Evolutionary conservation across 192 early-diverging fungal genomes (phyloP).

Genomic region (Diversispora epigaea): DNA sequence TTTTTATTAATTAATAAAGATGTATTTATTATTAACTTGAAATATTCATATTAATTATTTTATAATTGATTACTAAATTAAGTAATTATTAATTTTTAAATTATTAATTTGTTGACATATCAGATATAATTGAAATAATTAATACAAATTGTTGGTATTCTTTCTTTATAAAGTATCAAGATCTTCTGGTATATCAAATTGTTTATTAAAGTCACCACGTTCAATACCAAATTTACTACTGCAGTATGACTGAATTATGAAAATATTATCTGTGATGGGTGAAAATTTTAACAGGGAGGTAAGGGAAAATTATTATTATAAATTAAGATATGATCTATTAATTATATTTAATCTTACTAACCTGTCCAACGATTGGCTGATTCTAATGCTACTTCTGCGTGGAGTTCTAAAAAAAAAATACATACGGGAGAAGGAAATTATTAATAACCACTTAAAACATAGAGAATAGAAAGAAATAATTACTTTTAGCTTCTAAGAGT

Average conservation of each 20-base stretch:
- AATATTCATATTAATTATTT: neutral
- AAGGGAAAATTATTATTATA: too few relatives aligned
- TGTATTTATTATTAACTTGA: neutral
- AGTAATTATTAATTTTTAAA: neutral
- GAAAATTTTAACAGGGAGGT: neutral
- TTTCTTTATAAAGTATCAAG: constrained; percentile 59
- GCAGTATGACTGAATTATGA: constrained; percentile 77
- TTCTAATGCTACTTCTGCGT: constrained; percentile 58
- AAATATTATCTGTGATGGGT: constrained; percentile 69
- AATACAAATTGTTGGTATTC: neutral
- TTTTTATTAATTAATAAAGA: neutral
- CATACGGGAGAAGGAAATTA: neutral
- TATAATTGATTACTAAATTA: too few relatives aligned
- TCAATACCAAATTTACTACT: constrained; percentile 68
- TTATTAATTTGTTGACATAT: neutral
- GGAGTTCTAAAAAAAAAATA: constrained; percentile 50
- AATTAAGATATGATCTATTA: too few relatives aligned
- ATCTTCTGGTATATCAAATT: constrained; percentile 70
- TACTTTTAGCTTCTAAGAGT: constrained; percentile 65
- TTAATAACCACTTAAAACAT: neutral
- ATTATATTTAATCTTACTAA: constrained; percentile 30
- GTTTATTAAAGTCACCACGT: constrained; percentile 58
- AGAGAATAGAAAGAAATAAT: neutral
- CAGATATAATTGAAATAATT: too few relatives aligned
- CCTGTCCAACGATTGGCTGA: constrained; percentile 88